Conservation (phyloP, 2,329 filamentous ascomycete genomes). For the Paecilomyces variotii region DNA sequence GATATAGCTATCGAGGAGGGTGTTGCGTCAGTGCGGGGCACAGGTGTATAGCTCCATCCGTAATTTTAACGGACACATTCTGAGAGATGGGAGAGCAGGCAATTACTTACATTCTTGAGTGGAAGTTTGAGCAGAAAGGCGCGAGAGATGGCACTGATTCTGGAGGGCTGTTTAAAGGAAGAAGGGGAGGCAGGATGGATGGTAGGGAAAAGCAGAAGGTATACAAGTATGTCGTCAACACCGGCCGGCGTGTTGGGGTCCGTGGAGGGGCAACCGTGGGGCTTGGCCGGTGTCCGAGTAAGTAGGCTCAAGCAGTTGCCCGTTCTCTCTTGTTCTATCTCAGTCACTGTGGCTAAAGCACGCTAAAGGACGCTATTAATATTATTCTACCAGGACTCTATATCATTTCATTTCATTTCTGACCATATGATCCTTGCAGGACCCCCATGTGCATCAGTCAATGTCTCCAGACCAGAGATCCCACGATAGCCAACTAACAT, state of each 20-base stretch:
- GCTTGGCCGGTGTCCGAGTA: slow-evolving; percentile 3
- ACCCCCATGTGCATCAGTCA: neutral
- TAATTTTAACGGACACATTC: neutral
- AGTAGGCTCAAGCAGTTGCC: too few relatives aligned
- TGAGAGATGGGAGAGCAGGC: neutral
- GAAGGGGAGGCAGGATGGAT: neutral
- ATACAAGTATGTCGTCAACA: slow-evolving; percentile 12
- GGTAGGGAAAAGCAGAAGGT: neutral
- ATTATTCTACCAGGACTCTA: too few relatives aligned
- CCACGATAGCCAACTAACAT: neutral
- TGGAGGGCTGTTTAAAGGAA: neutral
- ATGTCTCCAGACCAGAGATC: neutral
- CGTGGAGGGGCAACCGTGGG: slow-evolving; percentile 19
- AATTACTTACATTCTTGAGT: neutral
- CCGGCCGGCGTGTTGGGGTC: slow-evolving; percentile 19
- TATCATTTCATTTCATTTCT: neutral
- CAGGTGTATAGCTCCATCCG: neutral
- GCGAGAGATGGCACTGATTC: neutral
- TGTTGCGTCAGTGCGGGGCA: slow-evolving; percentile 20
- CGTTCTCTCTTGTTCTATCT: neutral
- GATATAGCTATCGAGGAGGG: slow-evolving; percentile 4
- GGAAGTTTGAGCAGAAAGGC: neutral
- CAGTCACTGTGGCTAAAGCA: neutral
- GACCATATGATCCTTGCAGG: neutral
- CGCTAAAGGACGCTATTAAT: neutral